Percentiles rank a stretch among this genome's conserved stretches.
Evolutionary conservation across 805 yeast genomes (phyloP).

Genomic region (Candida dajiaensis): DNA sequence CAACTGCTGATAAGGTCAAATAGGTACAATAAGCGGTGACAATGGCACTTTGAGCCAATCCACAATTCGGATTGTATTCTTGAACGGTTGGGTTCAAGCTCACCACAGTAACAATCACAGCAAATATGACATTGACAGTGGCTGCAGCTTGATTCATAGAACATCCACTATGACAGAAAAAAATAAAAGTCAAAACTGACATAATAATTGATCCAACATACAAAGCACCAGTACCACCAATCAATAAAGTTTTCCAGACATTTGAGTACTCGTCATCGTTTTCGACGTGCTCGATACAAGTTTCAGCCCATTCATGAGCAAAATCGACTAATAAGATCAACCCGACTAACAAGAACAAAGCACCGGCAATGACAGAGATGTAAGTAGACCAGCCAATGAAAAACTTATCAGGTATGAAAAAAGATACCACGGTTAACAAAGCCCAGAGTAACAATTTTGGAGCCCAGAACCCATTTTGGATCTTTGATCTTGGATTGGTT

Average conservation of each 20-base stretch:
- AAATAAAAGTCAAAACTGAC: constrained; percentile 73
- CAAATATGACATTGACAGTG: constrained; percentile 63
- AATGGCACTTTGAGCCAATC: constrained; percentile 94
- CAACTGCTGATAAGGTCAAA: constrained; percentile 84
- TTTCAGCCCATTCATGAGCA: constrained; percentile 99
- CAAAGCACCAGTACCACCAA: constrained; percentile 87
- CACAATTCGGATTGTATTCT: constrained; percentile 91
- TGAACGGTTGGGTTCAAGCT: constrained; percentile 82
- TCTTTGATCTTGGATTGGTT: constrained; percentile 65
- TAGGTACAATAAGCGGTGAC: constrained; percentile 92
- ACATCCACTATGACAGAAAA: constrained; percentile 79
- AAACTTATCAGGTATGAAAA: constrained; percentile 80
- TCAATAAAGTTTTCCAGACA: constrained; percentile 74
- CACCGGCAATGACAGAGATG: constrained; percentile 78
- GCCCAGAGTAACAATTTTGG: constrained; percentile 61
- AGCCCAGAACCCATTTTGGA: constrained; percentile 94
- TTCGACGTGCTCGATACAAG: constrained; percentile 86
- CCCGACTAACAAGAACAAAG: constrained; percentile 83
- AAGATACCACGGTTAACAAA: constrained; percentile 51
- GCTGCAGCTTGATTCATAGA: constrained; percentile 86
- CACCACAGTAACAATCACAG: constrained; percentile 56
- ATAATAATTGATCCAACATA: constrained; percentile 66
- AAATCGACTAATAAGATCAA: constrained; percentile 86
- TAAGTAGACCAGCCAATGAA: constrained; percentile 89
- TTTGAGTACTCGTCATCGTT: constrained; percentile 53